A percentile compares a stretch with the other conserved stretches of the same genome.
Conservation (phyloP, 768 basidiomycete species). For the Podaxis mareebaensis region DNA sequence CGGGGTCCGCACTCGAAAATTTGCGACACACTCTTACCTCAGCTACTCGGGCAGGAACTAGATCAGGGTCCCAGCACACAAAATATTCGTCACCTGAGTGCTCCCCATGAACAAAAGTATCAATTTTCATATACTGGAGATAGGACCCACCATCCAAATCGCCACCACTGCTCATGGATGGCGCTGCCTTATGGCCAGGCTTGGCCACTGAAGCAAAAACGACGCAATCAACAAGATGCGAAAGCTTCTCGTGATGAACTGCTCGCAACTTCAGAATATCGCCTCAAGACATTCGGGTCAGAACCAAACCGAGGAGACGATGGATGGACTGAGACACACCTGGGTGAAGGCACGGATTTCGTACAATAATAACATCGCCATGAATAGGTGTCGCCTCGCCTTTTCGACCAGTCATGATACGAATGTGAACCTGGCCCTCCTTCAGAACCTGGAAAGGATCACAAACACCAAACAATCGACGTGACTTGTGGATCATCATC, state of each 20-base stretch:
- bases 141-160: conserved; percentile 52
- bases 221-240: conserved; percentile 65
- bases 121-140: not conserved
- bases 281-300: conserved; percentile 32
- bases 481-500: conserved; percentile 63
- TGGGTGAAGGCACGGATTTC: conserved; percentile 72
- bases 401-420: conserved; percentile 50
- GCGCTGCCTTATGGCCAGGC: conserved; percentile 60
- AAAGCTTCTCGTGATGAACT: conserved; percentile 46
- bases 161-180: conserved; percentile 71
- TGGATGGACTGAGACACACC: conserved; percentile 32
- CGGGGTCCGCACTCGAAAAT: not conserved
- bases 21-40: conserved; percentile 38
- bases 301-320: not conserved
- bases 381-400: conserved; percentile 59
- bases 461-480: conserved; percentile 65
- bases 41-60: conserved; percentile 54
- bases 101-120: not conserved
- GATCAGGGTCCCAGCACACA: conserved; percentile 68
- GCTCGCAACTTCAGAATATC: conserved; percentile 68
- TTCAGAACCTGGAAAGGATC: conserved; percentile 63
- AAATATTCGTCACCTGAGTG: conserved; percentile 61
- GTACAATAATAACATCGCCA: conserved; percentile 61
- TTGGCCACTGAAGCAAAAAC: conserved; percentile 62
- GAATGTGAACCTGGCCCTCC: conserved; percentile 65